phyloP scores from a whole-genome alignment of 2,329 filamentous ascomycete genomes.

The Calonectria montana region DNA sequence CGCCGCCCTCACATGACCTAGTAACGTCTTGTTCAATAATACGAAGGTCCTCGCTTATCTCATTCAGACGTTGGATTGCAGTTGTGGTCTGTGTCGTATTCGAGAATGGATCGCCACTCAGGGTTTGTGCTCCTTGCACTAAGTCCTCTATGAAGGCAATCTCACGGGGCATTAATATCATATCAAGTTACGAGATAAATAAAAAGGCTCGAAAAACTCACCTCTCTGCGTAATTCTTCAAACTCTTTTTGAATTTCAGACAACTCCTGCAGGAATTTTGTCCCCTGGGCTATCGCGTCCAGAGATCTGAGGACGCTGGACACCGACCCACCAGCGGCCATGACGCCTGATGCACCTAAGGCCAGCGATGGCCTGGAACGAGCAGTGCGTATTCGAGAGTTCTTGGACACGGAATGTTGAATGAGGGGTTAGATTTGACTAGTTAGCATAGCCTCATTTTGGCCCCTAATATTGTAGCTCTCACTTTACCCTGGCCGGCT shows the following conservation, averaged over 20 bases:
- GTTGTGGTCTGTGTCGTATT: background rate
- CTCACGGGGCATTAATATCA: background rate
- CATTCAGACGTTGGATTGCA: background rate
- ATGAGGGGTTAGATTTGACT: background rate
- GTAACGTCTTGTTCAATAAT: background rate
- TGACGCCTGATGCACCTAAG: background rate
- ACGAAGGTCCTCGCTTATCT: background rate
- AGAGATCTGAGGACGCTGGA: background rate
- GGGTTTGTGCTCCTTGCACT: background rate
- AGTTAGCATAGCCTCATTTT: background rate
- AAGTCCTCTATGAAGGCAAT: background rate
- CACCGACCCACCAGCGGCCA: background rate
- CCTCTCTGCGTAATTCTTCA: background rate
- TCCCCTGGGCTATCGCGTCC: background rate
- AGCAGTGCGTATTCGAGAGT: background rate
- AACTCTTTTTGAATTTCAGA: background rate
- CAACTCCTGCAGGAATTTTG: background rate
- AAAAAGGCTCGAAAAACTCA: background rate
- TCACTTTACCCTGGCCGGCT: too few relatives aligned
- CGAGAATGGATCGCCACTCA: background rate
- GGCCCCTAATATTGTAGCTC: too few relatives aligned
- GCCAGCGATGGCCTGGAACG: too few relatives aligned
- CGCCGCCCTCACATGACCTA: background rate
- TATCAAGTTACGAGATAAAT: background rate
- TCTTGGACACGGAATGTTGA: background rate